These are phyloP conservation scores for Cercospora janseana DNA, from an alignment of 2,329 filamentous ascomycete genomes.

Conservation along the genomic window DNA sequence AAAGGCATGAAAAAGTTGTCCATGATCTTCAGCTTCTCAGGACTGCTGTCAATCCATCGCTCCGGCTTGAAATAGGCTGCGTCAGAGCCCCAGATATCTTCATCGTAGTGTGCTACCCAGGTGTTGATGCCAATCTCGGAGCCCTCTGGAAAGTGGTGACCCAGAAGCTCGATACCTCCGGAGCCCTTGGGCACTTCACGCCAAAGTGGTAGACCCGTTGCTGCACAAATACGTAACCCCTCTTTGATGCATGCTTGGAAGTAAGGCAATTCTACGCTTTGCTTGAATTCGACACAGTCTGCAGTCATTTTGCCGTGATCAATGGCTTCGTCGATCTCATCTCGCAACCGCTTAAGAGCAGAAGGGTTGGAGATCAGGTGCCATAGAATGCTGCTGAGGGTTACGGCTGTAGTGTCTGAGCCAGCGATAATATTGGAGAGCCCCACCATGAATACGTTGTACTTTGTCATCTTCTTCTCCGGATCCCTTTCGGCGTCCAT, in stretches of 20 bases:
- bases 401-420: conserved; percentile 40
- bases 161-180: conserved; percentile 24
- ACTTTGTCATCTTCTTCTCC: conserved; percentile 24
- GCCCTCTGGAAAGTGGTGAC: conserved; percentile 47
- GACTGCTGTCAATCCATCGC: conserved; percentile 28
- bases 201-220: conserved; percentile 23
- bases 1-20: conserved; percentile 34
- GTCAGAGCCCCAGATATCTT: conserved; percentile 27
- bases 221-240: conserved; percentile 29
- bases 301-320: conserved; percentile 18
- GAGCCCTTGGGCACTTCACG: conserved; percentile 21
- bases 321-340: conserved; percentile 19
- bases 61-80: conserved; percentile 25
- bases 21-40: conserved; percentile 37
- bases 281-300: conserved; percentile 33
- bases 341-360: conserved; percentile 29
- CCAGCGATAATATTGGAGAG: conserved; percentile 29
- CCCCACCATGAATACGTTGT: conserved; percentile 26
- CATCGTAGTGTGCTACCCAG: conserved; percentile 27
- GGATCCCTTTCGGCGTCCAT: conserved; percentile 24
- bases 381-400: conserved; percentile 37
- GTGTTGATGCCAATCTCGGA: conserved; percentile 37
- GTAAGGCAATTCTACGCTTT: conserved; percentile 41
- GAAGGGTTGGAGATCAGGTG: conserved; percentile 34
- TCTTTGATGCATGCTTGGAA: conserved; percentile 40